Conservation (phyloP, 345 rosid genomes). For the Citrus glauca region DNA sequence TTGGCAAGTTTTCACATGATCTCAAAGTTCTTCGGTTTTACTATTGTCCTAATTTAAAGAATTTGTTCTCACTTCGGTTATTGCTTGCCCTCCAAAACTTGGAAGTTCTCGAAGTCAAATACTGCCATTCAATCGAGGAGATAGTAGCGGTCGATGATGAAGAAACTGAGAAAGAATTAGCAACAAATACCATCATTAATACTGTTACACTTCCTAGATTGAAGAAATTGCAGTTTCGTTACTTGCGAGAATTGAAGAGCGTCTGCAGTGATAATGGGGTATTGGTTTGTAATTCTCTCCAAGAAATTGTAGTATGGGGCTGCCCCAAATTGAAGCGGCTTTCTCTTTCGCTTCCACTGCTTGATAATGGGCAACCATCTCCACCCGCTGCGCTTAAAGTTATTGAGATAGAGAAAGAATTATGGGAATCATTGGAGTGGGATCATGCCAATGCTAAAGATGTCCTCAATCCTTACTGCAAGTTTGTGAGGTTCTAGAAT, state of each 20-base stretch:
- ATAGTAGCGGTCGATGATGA: too few relatives aligned
- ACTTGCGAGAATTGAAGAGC: background rate
- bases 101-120: rapidly evolving
- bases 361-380: background rate
- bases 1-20: background rate
- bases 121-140: too few relatives aligned
- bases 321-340: background rate
- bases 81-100: too few relatives aligned
- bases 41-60: rapidly evolving
- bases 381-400: background rate
- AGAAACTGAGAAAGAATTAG: too few relatives aligned
- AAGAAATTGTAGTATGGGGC: rapidly evolving
- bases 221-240: too few relatives aligned
- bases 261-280: background rate
- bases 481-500: rapidly evolving
- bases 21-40: background rate
- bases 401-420: background rate
- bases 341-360: background rate
- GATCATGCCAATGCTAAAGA: background rate
- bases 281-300: slow-evolving; percentile 2
- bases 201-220: too few relatives aligned
- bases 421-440: slow-evolving; percentile 4
- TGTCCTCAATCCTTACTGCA: background rate
- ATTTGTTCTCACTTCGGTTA: too few relatives aligned
- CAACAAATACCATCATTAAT: too few relatives aligned